Conservation (phyloP, 1,284 basidiomycete genomes). For the Irpex sp. region DNA sequence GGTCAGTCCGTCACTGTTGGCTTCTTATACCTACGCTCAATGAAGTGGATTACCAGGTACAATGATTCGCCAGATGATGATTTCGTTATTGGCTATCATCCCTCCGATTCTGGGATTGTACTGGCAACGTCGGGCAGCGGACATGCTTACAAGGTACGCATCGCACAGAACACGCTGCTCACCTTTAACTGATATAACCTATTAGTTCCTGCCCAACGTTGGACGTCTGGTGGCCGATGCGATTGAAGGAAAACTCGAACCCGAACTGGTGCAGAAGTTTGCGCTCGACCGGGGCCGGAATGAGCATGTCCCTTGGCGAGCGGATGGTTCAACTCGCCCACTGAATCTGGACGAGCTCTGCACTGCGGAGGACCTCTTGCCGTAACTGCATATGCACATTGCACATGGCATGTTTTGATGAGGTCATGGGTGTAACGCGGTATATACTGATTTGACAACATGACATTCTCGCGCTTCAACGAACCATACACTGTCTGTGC, state of each 20-base stretch:
- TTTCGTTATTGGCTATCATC: slow-evolving; percentile 75
- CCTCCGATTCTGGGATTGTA: slow-evolving; percentile 52
- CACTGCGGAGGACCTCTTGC: slow-evolving; percentile 41
- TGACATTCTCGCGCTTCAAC: no score
- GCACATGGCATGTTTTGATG: not conserved
- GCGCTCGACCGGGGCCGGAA: slow-evolving; percentile 39
- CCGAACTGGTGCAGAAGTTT: slow-evolving; percentile 50
- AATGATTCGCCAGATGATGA: slow-evolving; percentile 74
- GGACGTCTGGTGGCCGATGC: slow-evolving; percentile 73
- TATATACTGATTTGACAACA: no score
- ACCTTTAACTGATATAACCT: not conserved
- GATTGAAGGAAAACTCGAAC: slow-evolving; percentile 60
- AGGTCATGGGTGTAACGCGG: not conserved
- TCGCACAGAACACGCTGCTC: not conserved
- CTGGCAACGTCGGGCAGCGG: slow-evolving; percentile 79
- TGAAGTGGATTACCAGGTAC: slow-evolving; percentile 46
- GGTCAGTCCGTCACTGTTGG: slow-evolving; percentile 43
- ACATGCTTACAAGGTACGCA: slow-evolving; percentile 75
- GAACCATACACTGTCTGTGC: no score
- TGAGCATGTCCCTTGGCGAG: slow-evolving; percentile 32
- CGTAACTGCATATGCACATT: slow-evolving; percentile 5
- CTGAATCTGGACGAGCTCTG: slow-evolving; percentile 49
- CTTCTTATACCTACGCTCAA: not conserved
- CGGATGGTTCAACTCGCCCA: slow-evolving; percentile 29
- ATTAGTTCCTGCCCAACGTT: slow-evolving; percentile 79